phyloP scores from a whole-genome alignment of 176 grass and related monocot genomes.

The Dactylis glomerata region DNA sequence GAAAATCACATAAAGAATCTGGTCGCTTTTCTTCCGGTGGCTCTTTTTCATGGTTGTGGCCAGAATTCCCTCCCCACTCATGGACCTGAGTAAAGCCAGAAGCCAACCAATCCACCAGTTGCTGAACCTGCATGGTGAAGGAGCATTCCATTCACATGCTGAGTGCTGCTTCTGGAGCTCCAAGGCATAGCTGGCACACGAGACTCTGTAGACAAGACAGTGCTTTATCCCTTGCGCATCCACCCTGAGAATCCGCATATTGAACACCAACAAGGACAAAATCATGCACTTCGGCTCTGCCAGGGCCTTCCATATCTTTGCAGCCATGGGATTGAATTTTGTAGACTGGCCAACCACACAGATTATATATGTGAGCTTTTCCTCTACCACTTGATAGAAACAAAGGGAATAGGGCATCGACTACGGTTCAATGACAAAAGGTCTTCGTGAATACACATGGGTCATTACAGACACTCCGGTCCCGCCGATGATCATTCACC shows the following conservation, averaged over 20 bases:
- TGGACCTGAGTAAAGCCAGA: not conserved
- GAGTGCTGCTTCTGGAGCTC: not conserved
- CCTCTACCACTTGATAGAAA: not conserved
- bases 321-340: not conserved
- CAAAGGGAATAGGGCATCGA: too few relatives aligned
- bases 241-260: not conserved
- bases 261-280: not conserved
- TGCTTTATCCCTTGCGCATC: not conserved
- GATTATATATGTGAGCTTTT: not conserved
- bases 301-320: not conserved
- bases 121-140: not conserved
- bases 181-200: not conserved
- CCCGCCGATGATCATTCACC: too few relatives aligned
- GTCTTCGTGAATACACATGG: too few relatives aligned
- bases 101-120: not conserved
- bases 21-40: not conserved
- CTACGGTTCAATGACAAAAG: too few relatives aligned
- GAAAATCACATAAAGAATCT: not conserved
- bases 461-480: too few relatives aligned
- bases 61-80: not conserved
- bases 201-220: not conserved
- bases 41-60: not conserved
- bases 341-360: not conserved
- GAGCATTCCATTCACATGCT: not conserved
- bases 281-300: not conserved